These are phyloP conservation scores for Penicillium longicatenatum DNA, from an alignment of 495 filamentous ascomycete species.

Conservation along the genomic window DNA sequence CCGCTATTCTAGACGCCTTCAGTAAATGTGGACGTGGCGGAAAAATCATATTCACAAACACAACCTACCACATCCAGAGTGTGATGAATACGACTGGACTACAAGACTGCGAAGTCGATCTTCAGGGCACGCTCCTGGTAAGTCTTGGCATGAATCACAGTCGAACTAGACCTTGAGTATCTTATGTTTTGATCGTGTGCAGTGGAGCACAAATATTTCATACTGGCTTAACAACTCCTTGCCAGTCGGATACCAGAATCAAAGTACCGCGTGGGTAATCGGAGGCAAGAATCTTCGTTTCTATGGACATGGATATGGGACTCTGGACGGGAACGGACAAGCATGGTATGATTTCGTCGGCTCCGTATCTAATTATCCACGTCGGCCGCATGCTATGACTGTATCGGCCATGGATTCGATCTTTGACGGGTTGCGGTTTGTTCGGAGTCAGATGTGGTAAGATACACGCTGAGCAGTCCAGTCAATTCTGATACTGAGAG, in stretches of 20 bases:
- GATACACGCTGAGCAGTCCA: not conserved
- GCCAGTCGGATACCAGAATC: constrained; percentile 49
- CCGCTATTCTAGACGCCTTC: constrained; percentile 45
- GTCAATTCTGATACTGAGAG: not conserved
- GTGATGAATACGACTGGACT: constrained; percentile 48
- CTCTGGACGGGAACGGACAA: constrained; percentile 48
- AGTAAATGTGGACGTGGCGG: constrained; percentile 38
- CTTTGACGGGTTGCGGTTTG: not conserved
- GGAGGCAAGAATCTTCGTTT: constrained; percentile 46
- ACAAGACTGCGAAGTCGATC: constrained; percentile 42
- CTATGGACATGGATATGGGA: constrained; percentile 40
- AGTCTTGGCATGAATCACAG: not conserved
- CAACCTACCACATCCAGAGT: constrained; percentile 41
- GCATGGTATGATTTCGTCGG: constrained; percentile 34
- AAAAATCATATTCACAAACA: constrained; percentile 38
- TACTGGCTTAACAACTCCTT: constrained; percentile 52
- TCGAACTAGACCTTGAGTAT: not conserved
- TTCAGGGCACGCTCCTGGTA: constrained; percentile 36
- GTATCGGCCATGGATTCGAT: not conserved
- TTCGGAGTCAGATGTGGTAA: constrained; percentile 1
- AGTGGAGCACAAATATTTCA: constrained; percentile 46
- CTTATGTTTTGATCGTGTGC: not conserved
- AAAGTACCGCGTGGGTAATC: constrained; percentile 49
- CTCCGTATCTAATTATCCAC: not conserved
- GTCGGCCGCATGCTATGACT: not conserved